Evolutionary conservation across 2,329 filamentous ascomycete species (phyloP), one percentile per base, ranked within the genome.

Genomic region (Calonectria pseudoturangicola): DNA sequence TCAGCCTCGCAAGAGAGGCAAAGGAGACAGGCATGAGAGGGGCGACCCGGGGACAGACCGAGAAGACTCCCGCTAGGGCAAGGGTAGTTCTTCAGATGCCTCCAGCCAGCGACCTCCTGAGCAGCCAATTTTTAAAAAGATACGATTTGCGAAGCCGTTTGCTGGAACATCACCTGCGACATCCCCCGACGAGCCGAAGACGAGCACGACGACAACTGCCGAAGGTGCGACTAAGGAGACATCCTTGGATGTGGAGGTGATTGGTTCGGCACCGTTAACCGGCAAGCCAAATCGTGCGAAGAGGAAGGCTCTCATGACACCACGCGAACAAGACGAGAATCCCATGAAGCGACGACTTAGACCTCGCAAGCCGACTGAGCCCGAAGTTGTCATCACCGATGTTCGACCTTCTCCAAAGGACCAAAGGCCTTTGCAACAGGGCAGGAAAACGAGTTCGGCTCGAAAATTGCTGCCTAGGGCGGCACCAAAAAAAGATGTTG

Each of bases 51-150:
- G 77, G 62, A 80, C 80, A 75, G 83, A 84, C 72, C 79, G 83
- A 76, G 82, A 84, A 76, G 83, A 84, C 73, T 82, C 83, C 79
- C 82, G 83, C 83, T 84, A 84, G 83, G 78, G 77, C 80, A 79
- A 71, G 82, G 80, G 79, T 71, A 74, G 73, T 67, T 68, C 77
- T 73, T 77, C 72, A 66, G 75, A 71, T 56, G 75, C 70, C 75
- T 58, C 74, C 73, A 66, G 73, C 54, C 79, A 72, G 67, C 66
- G 72, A 66, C 43, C 65, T 60, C 47, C 54, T 39, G 58, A 66
- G 21, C 74, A 63, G 36, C 68, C 73, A 27, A 71, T 64, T 30
- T 78, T 75, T 39, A 76, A 78, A 50, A 74, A 73, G 21, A 75
- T 80, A n/a, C 73, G 73, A 54, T 81, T 81, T 68, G 75, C 74